Evolutionary conservation across 306 rosid species (phyloP).

Genomic region (Luffa acutangula): DNA sequence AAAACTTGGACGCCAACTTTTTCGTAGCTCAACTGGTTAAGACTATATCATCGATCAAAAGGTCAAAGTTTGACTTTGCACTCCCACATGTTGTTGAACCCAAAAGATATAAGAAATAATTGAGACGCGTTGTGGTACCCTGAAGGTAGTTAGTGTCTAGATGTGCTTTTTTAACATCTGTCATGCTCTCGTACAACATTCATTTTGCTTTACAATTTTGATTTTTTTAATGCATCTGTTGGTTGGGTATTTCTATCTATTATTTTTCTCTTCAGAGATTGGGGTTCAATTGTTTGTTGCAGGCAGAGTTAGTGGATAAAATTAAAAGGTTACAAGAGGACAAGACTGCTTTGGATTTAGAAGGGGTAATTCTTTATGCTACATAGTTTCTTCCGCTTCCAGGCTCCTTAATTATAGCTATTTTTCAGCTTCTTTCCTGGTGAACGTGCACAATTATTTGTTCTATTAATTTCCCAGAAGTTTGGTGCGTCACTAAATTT

Average conservation of each 20-base stretch:
- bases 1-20: not conserved
- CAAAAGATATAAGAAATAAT: not conserved
- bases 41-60: too few species aligned
- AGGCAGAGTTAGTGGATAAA: slow-evolving; percentile 31
- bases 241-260: not conserved
- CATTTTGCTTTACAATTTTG: not conserved
- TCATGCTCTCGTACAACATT: not conserved
- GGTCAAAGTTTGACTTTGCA: too few species aligned
- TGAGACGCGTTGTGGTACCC: not conserved
- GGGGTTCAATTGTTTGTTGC: slow-evolving; percentile 10
- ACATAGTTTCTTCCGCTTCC: slow-evolving; percentile 4
- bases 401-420: not conserved
- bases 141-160: not conserved
- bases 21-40: too few species aligned
- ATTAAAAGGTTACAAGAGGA: slow-evolving; percentile 31
- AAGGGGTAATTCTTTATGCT: slow-evolving; percentile 22
- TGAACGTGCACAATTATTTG: not conserved
- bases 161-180: not conserved
- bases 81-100: too few species aligned
- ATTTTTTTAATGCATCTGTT: not conserved
- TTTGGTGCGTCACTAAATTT: slow-evolving; percentile 8
- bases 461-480: not conserved
- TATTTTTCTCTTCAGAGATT: not conserved
- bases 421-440: slow-evolving; percentile 5
- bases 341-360: slow-evolving; percentile 27